Base-by-base conservation (phyloP, 2,329 filamentous ascomycete species). In the Xylogone sp. region DNA sequence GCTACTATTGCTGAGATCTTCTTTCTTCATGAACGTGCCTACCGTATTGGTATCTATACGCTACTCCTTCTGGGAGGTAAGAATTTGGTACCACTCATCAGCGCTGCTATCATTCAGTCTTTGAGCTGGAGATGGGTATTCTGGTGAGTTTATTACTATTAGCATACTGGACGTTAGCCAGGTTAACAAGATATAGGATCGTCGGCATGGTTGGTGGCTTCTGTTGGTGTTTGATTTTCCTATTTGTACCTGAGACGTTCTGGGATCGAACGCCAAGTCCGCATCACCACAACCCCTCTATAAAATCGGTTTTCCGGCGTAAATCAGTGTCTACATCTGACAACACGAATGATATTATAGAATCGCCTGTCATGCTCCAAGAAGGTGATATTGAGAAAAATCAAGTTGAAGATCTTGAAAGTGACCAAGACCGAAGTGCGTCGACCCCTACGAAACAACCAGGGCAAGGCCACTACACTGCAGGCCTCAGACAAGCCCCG, bases 1-100 rank as follows among this genome's bases (percentile, higher is more conserved):
- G 92, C 93, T 16, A 96, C 91, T 0, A 93, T 97, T 62, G 91
- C 92, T 3, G 93, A 97, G 69, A 97, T 97, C 54, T 97, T 92
- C 74, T 97, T 96, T 65, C 75, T 97, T 19, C 93, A 97, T 62
- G 93, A 97, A 71, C 81, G 93, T 54, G 93, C 93, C 0, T 97
- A 92, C 66, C 86, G 93, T 3, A 83, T 97, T 43, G 94, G 94
- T 10, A 91, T 97, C 21, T 97, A 97, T 65, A 97, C 92, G 0
- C 71, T 97, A 19, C 75, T 97, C 5, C 77, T 97, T 13, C 79
- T 97, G 0, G 89, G 92, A 13, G 91, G 92, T 47, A 97, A 97
- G 75, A 97, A 97, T 60, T 67, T 97, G 56, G 78, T 96, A 3
- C 93, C 93, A 0, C 73, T 97, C 21, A 85, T 95, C 21, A 95